Evolutionary conservation across 176 grass and related monocot genomes (phyloP).

Genomic region (Lolium rigidum): DNA sequence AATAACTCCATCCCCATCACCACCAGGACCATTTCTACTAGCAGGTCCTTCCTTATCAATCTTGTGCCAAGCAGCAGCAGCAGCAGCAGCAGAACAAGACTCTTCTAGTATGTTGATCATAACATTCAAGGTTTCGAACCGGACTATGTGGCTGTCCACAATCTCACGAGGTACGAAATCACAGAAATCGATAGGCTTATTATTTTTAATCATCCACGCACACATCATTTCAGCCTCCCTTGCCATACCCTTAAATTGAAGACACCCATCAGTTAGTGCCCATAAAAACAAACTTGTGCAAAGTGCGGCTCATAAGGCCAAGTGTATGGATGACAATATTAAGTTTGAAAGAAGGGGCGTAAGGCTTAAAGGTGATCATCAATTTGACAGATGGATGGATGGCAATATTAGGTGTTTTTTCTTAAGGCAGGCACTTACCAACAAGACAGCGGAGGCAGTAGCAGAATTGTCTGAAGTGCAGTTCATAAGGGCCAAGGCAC

Average conservation of each 20-base stretch:
- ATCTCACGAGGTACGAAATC: neutral
- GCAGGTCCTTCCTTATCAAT: neutral
- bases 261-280: neutral
- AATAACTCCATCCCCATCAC: neutral
- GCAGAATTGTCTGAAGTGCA: neutral
- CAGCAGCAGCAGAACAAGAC: neutral
- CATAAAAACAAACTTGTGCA: neutral
- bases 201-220: constrained; percentile 2
- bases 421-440: neutral
- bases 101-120: constrained; percentile 10
- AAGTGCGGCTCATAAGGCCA: no score
- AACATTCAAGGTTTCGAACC: neutral
- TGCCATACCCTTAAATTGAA: constrained; percentile 25
- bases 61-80: constrained; percentile 5
- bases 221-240: constrained; percentile 13
- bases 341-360: no score
- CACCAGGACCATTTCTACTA: neutral
- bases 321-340: no score
- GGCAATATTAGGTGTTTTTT: no score
- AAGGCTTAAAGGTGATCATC: neutral
- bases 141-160: neutral
- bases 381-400: no score
- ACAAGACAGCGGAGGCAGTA: neutral
- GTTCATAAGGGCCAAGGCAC: constrained; percentile 30
- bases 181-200: neutral